Evolutionary conservation across 1,139 yeast species (phyloP), one percentile per base, ranked within the genome.

Genomic region (Hansenula lynferdii): DNA sequence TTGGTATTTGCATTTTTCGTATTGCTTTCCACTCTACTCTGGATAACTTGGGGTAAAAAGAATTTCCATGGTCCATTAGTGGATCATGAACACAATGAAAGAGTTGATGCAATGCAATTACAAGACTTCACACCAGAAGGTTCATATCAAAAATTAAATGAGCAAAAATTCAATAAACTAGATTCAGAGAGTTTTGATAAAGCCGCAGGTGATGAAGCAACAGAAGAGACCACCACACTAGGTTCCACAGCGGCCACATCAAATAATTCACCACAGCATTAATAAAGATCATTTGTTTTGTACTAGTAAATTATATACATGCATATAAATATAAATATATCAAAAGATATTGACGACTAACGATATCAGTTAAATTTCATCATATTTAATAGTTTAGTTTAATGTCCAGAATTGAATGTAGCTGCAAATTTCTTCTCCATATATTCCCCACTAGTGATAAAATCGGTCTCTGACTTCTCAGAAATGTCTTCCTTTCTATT

Each of bases 361-460:
- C n/a, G n/a, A n/a, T n/a, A n/a, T n/a, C n/a, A n/a, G n/a, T n/a
- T n/a, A n/a, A n/a, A n/a, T n/a, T n/a, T n/a, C n/a, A n/a, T n/a
- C n/a, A n/a, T n/a, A n/a, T n/a, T n/a, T n/a, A n/a, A n/a, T n/a
- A n/a, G n/a, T n/a, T n/a, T n/a, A n/a, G n/a, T n/a, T 9, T 20
- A 28, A 31, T 36, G 38, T 9, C 38, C 38, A 7, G 30, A 32
- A 32, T 60, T 63, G 50, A 85, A 85, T 2, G 94, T 81, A 6
- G 80, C 81, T 4, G 77, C 77, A 45, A 85, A 67, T 45, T 94
- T 69, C 53, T 72, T 75, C 30, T 66, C 68, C 40, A 85, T 65
- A 57, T 85, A 92, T 53, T 83, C 76, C 41, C 72, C 71, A 0
- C 95, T 87, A 15, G 92, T 82, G 22, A 78, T 64, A 2, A 64